Base-by-base conservation (phyloP, 352 stramenopile genomes). In the Globisporangium rhizosaccharum region DNA sequence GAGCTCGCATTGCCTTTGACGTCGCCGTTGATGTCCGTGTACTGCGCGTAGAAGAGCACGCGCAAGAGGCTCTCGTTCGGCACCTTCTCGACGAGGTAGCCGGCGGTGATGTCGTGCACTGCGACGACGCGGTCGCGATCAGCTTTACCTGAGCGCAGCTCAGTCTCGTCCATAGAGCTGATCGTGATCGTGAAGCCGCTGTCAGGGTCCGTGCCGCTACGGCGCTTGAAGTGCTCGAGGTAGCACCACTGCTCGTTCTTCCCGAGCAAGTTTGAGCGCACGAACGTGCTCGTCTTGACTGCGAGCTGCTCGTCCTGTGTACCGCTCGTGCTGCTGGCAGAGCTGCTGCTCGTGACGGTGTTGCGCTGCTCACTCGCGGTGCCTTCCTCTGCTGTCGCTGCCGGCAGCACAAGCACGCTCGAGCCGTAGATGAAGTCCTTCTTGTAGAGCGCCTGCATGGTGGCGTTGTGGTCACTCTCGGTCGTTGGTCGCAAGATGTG, bases 391-490 rank as follows among this genome's bases (percentile, higher is more conserved):
- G 28, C n/a, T 12, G n/a, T 45, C n/a, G 37, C 23, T 23, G 25
- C 26, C 9, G 56, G 26, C 6, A 46, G 37, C 23, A 42, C 26
- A 6, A 33, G 49, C 26, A 57, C 51, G 12, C 77, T 52, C 14
- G 70, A 80, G 46, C 75, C 75, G 56, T 82, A 80, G 56, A 85
- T 82, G n/a, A 53, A 63, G 17, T 51, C 51, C 39, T 63, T 63
- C 50, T 56, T 37, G 51, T 63, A 57, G 18, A 66, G 46, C 15
- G 53, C 60, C 5, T 36, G 20, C 60, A 66, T 66, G 9, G 30
- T 20, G 3, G 45, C 25, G 44, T 66, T 66, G 50, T 66, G 48
- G n/a, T 62, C 53, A 28, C 18, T 15, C 25, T 60, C 53, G 42
- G 14, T 50, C 17, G 11, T 26, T 1, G 53, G 39, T 9, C 51